Percentiles rank a stretch among this genome's conserved stretches.
Conservation (phyloP, 768 basidiomycete species). For the Tulasnella sp. region DNA sequence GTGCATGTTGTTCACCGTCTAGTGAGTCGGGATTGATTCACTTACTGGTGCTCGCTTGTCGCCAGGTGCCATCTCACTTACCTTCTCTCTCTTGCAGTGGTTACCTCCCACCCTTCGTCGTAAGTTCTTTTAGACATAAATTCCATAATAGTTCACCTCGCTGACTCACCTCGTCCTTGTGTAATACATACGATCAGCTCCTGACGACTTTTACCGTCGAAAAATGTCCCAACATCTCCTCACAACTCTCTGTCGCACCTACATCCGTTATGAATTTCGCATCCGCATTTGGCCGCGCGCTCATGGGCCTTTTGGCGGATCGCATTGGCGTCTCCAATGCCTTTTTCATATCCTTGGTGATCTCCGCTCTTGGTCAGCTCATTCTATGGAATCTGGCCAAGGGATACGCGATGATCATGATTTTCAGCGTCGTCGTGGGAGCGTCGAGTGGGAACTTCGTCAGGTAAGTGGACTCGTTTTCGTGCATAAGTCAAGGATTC, state of each 20-base stretch:
- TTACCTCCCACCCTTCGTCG: constrained; percentile 20
- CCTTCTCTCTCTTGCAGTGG: not conserved
- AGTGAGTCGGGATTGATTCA: not conserved
- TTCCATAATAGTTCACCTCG: not conserved
- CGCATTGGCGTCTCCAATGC: constrained; percentile 32
- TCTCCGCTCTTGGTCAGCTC: constrained; percentile 31
- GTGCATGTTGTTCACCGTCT: constrained; percentile 25
- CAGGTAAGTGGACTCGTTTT: not conserved
- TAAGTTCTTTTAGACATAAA: constrained; percentile 1
- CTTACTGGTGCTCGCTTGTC: not conserved
- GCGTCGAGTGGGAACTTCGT: constrained; percentile 29
- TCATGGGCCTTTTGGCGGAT: constrained; percentile 31
- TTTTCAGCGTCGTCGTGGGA: constrained; percentile 27
- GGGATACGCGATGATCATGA: constrained; percentile 26
- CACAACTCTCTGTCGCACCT: constrained; percentile 15
- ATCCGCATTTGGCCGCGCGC: constrained; percentile 26
- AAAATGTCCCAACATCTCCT: constrained; percentile 17
- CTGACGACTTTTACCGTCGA: constrained; percentile 20
- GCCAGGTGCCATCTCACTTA: too few species aligned
- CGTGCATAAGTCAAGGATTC: too few species aligned
- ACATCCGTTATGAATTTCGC: constrained; percentile 23
- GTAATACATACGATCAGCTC: constrained; percentile 17
- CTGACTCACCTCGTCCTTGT: too few species aligned
- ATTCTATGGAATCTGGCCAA: constrained; percentile 32
- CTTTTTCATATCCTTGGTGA: constrained; percentile 28